These are phyloP conservation scores for Danielia oregonensis DNA, from an alignment of 805 yeast species.

Conservation along the genomic window DNA sequence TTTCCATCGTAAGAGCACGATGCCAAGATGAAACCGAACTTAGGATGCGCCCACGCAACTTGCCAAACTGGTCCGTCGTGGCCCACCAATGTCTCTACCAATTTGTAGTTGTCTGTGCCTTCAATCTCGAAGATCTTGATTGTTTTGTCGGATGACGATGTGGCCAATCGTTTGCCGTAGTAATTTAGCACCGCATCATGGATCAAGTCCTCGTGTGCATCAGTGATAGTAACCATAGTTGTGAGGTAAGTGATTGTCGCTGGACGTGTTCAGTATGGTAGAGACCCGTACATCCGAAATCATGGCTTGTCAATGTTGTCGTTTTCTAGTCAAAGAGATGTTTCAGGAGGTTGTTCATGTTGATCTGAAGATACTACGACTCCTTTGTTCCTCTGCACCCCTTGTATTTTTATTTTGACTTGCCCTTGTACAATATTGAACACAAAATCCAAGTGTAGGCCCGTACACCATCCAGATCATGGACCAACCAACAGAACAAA, in stretches of 20 bases:
- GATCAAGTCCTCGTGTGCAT: constrained; percentile 88
- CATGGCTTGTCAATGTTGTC: no score
- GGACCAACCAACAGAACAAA: neutral
- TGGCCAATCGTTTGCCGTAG: constrained; percentile 90
- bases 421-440: no score
- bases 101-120: constrained; percentile 26
- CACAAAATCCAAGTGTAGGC: no score
- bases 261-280: constrained; percentile 5
- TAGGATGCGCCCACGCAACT: constrained; percentile 98
- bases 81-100: constrained; percentile 81
- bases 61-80: constrained; percentile 99
- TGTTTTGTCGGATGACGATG: constrained; percentile 17
- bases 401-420: no score
- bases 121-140: constrained; percentile 20
- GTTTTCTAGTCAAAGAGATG: no score
- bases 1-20: constrained; percentile 95
- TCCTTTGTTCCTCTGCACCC: no score
- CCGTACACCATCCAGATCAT: no score
- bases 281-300: constrained; percentile 3
- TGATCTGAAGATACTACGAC: no score
- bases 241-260: neutral
- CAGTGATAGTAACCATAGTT: constrained; percentile 74
- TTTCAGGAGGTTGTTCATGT: no score
- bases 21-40: constrained; percentile 91
- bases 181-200: constrained; percentile 97